Evolutionary conservation across 768 basidiomycete genomes (phyloP), one percentile per base, ranked within the genome.

Genomic region (Auricularia sp.): DNA sequence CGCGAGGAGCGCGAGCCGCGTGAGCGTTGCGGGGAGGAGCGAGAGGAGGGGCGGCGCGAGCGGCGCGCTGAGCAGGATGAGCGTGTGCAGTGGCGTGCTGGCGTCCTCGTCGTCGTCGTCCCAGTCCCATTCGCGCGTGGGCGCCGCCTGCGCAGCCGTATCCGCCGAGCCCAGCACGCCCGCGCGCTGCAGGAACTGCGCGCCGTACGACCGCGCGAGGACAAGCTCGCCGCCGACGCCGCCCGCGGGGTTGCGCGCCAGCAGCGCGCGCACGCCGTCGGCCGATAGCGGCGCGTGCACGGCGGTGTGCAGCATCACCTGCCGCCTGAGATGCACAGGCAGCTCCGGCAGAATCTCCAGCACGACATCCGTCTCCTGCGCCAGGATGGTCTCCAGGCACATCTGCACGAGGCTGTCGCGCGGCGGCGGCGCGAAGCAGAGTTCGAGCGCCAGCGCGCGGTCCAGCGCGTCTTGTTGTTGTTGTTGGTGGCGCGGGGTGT

Each of bases 1-100:
- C 56, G 81, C 75, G 66, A 90, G 68, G 34, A 90, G 78, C 21
- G 81, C 83, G 53, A 90, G 75, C 61, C 79, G 82, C 1, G 86
- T 87, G 56, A 90, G 73, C 3, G 87, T 88, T 11, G 81, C 82
- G 1, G 88, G 88, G 44, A 89, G 75, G 23, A 42, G 79, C 74
- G 60, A 83, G 75, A 23, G 86, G 10, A 36, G 11, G 5, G 64
- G 47, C n/a, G 61, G 58, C 3, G 79, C 68, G 36, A 91, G 71
- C 10, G 75, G 73, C 4, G 79, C 74, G 18, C 81, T 82, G 42
- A 88, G 67, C 14, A 89, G 73, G 10, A 82, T 72, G 58, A 90
- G 75, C 3, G 79, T 81, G 18, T 76, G 74, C 5, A 87, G 72
- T 3, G 76, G 71, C 36, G 66, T 16, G 80, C 78, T 29, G 76